Base-by-base conservation (phyloP, 768 basidiomycete species). In the Russula compacta region DNA sequence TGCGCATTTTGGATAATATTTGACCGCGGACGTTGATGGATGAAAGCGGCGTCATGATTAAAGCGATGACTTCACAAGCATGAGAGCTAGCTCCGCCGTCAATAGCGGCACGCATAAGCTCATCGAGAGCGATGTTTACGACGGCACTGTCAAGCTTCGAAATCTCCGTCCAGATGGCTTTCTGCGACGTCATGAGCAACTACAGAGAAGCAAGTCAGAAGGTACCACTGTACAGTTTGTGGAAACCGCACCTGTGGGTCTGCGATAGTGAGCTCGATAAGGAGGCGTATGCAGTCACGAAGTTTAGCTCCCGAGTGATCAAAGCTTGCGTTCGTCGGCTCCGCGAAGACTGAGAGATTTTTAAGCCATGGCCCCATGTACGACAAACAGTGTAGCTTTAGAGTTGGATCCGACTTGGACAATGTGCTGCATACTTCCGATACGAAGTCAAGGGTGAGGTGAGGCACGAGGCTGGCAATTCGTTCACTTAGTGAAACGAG, bases 281-380 rank as follows among this genome's bases (percentile, higher is more conserved):
- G 71, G 2, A 83, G 78, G n/a, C 92, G 82, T 51, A 95, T 78
- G 64, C 87, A 87, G 66, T 94, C 92, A 14, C 90, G 82, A 21
- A 95, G 74, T 64, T 85, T 80, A 11, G 87, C 83, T 9, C 84
- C 86, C 1, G 87, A 85, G 33, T 83, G 81, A 56, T 89, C 87
- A 60, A 82, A 89, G 36, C 87, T 74, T n/a, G 79, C 68, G 64
- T 79, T 79, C 2, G 84, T 81, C 1, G 91, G 85, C 66, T 86
- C 86, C 32, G 81, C 80, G 64, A 89, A 94, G 14, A 76, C 71
- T 2, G 81, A 77, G 2, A 97, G 76, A 67, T 95, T 94, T 70
- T 81, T 84, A 44, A 95, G 81, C 94, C 93, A 97, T 3, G 94
- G 92, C 43, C 81, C 83, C 78, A 95, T 79, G 68, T 92, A 94